These are phyloP conservation scores for Penicillium paradoxum DNA, from an alignment of 495 filamentous ascomycete species.

Conservation along the genomic window DNA sequence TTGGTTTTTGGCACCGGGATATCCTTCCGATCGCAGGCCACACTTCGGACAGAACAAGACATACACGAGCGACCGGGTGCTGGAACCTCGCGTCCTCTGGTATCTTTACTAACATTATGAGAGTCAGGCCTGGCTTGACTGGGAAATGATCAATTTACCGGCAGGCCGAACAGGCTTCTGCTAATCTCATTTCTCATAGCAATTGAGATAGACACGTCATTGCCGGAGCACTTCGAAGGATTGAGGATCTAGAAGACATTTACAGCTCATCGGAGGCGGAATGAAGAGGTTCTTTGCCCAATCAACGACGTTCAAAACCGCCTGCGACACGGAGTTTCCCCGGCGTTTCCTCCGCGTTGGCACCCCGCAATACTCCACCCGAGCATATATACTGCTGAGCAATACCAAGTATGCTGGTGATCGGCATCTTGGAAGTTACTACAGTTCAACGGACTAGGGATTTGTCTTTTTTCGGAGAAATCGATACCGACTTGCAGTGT, in stretches of 20 bases:
- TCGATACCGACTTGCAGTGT: background rate
- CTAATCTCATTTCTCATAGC: constrained; percentile 14
- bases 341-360: constrained; percentile 7
- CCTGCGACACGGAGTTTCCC: constrained; percentile 10
- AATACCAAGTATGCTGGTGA: background rate
- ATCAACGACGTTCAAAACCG: constrained; percentile 18
- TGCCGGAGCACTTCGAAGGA: background rate
- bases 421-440: background rate
- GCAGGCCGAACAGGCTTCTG: constrained; percentile 14
- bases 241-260: background rate
- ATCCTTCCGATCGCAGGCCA: constrained; percentile 1
- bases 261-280: background rate
- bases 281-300: constrained; percentile 5
- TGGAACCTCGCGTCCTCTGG: constrained; percentile 14
- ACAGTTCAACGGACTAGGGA: background rate
- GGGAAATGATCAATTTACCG: constrained; percentile 5
- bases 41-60: constrained; percentile 6
- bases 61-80: constrained; percentile 8
- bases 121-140: background rate
- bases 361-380: background rate
- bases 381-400: background rate
- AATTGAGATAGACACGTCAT: background rate
- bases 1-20: background rate
- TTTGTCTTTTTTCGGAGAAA: background rate
- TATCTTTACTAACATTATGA: constrained; percentile 7